Base-by-base conservation (phyloP, 768 basidiomycete species). In the Tubosaeta brunneosetosa region DNA sequence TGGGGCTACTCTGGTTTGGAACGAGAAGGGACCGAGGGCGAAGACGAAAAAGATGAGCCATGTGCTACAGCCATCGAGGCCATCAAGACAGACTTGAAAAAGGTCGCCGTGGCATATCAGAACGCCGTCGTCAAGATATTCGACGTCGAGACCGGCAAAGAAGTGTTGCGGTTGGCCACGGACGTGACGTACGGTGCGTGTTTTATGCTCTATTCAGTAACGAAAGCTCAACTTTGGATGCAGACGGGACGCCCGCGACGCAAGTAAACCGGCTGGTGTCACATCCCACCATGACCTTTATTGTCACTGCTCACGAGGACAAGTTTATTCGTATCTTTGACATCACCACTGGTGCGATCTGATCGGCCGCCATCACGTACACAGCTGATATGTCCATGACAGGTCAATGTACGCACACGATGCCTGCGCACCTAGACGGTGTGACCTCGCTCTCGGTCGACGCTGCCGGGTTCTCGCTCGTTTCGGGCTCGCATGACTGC, bases 291-390 rank as follows among this genome's bases (percentile, higher is more conserved):
- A 84, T 91, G 80, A 81, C 90, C 6, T 73, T 94, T 22, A 80
- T 98, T 37, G 83, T 95, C 6, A 88, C 91, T 25, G 97, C 85
- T 0, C 90, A 94, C 66, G 95, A 97, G 71, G 94, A 97, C 74
- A 94, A 91, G 61, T 85, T 84, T 63, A 90, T 98, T 61, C 81
- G 91, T 32, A 82, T 98, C 41, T 97, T 90, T 69, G 92, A 97
- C 69, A 79, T 90, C 47, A 71, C 73, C 31, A 88, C 88, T 57
- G 91, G 92, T 92, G 51, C 53, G 85, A 68, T 38, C 27, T 29
- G 13, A 32, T 49, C 22, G 9, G 37, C n/a, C 44, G 13, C 1
- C 17, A 22, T 4, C 44, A 45, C 49, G 49, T 38, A 47, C 27
- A 10, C 31, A 33, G 22, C 50, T 56, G 44, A 63, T 41, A 11